phyloP scores from a whole-genome alignment of 176 grass and related monocot species.

The Oryza brachyantha region DNA sequence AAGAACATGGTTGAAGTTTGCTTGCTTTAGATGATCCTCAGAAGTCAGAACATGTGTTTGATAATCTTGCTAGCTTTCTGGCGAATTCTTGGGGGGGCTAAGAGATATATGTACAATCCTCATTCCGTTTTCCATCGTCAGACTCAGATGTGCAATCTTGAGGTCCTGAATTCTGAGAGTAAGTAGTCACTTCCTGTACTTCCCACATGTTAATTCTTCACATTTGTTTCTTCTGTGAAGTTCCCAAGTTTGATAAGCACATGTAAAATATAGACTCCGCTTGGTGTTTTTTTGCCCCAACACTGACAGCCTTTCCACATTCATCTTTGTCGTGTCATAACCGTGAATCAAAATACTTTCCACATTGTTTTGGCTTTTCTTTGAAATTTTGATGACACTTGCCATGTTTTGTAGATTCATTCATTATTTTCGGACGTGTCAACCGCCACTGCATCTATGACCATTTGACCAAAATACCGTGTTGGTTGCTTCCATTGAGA shows the following conservation, averaged over 20 bases:
- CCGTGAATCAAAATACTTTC: background rate
- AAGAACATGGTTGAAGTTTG: slow-evolving; percentile 66
- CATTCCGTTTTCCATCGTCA: background rate
- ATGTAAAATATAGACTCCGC: background rate
- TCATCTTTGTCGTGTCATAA: background rate
- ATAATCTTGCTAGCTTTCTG: background rate
- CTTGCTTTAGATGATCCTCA: slow-evolving; percentile 40
- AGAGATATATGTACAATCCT: background rate
- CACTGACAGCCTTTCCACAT: background rate
- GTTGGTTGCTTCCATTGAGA: background rate
- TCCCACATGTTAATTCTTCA: background rate
- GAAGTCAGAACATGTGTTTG: background rate
- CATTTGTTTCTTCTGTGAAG: slow-evolving; percentile 6
- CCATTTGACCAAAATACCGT: background rate
- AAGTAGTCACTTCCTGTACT: background rate
- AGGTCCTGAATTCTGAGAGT: slow-evolving; percentile 15
- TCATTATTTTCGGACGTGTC: slow-evolving; percentile 23
- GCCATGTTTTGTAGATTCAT: slow-evolving; percentile 7
- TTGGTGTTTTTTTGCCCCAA: background rate
- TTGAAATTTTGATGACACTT: background rate
- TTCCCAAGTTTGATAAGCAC: background rate
- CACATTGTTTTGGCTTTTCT: background rate
- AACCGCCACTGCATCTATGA: background rate
- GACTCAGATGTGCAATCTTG: background rate
- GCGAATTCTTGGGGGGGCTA: background rate